Percentiles rank a stretch among this genome's conserved stretches.
Conservation (phyloP, 148 eudicot species). For the Oxyria digyna region DNA sequence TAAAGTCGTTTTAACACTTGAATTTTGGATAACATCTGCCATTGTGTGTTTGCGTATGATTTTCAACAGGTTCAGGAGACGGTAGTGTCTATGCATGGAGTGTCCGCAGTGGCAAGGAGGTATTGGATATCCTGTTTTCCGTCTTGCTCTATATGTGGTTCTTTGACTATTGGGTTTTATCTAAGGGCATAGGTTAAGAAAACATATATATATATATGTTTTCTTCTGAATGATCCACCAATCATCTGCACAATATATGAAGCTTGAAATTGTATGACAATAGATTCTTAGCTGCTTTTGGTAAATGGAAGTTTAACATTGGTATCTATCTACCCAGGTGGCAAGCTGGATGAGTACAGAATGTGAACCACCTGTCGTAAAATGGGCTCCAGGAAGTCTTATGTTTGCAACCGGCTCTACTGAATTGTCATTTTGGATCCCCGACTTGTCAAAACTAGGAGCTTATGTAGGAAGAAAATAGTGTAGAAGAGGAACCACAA, state of each 20-base stretch:
- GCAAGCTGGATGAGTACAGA: constrained; percentile 86
- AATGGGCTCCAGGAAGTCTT: constrained; percentile 86
- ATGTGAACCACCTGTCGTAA: constrained; percentile 74
- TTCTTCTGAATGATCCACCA: neutral
- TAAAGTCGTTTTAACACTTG: neutral
- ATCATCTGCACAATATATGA: no score
- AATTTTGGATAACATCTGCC: neutral
- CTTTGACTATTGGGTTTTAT: neutral
- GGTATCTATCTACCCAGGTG: constrained; percentile 30
- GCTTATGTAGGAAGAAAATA: constrained; percentile 77
- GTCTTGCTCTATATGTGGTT: neutral
- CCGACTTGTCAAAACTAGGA: constrained; percentile 85
- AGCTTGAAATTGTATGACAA: no score
- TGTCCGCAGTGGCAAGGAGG: constrained; percentile 93
- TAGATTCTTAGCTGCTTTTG: no score
- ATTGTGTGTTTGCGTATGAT: neutral
- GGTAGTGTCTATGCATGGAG: constrained; percentile 98
- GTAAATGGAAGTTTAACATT: neutral
- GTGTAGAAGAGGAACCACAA: neutral
- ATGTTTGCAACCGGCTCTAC: constrained; percentile 95
- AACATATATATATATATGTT: neutral
- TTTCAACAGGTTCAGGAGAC: constrained; percentile 77
- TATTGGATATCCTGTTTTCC: constrained; percentile 15
- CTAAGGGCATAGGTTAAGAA: neutral
- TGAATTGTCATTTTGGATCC: constrained; percentile 82